These are phyloP conservation scores for Aspergillus persii DNA, from an alignment of 2,329 filamentous ascomycete species.

Conservation along the genomic window DNA sequence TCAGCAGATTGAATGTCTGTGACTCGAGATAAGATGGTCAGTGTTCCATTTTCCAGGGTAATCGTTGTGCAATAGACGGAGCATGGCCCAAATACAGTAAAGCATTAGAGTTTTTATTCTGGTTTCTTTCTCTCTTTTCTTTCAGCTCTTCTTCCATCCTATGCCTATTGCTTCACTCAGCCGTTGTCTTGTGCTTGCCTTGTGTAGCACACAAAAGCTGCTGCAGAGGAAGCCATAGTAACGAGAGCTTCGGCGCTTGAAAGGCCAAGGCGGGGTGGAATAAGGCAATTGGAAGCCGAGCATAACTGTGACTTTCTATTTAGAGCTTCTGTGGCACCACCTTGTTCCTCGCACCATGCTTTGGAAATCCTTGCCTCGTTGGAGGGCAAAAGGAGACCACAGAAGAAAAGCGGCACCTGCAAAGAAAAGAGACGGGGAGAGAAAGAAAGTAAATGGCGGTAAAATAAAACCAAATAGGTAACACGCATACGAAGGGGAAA, in stretches of 20 bases:
- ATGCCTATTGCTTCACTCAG: no score
- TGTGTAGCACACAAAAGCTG: not conserved
- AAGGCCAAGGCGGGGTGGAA: not conserved
- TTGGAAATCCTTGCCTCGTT: not conserved
- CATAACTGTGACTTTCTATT: not conserved
- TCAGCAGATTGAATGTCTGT: not conserved
- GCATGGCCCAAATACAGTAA: not conserved
- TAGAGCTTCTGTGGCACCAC: not conserved
- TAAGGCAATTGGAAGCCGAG: not conserved
- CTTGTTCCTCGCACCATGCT: not conserved
- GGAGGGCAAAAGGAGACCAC: no score
- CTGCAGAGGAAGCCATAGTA: not conserved
- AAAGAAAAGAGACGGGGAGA: no score
- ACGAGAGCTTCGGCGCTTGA: not conserved
- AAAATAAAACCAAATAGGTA: not conserved
- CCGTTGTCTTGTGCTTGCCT: not conserved
- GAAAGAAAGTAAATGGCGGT: no score
- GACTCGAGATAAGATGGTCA: not conserved
- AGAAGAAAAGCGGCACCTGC: no score
- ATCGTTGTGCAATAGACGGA: not conserved
- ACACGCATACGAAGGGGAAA: not conserved
- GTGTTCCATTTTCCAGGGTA: not conserved
- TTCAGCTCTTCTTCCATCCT: not conserved
- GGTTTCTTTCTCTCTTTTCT: not conserved
- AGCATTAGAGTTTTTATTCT: not conserved